Base-by-base conservation (phyloP, 345 rosid species). In the Fremontodendron californicum region DNA sequence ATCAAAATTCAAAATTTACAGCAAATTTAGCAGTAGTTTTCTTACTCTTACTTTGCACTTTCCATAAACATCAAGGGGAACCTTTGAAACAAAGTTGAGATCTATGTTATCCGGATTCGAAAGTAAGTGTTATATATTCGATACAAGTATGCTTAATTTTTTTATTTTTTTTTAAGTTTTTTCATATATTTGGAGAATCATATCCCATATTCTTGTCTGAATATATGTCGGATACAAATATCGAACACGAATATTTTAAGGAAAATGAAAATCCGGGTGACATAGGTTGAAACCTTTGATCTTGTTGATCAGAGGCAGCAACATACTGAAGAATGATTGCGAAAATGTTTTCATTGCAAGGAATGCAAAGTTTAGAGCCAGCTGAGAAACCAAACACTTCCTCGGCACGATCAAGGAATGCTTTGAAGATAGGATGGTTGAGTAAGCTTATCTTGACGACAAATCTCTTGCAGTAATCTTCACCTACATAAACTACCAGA, bases 341-440 rank as follows among this genome's bases (percentile, higher is more conserved):
- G 71, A 86, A 86, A 8, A 68, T 61, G 69, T 40, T 69, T 54
- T 80, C 85, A 18, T 57, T 69, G 75, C 85, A 86, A 6, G 85
- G 89, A 77, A 86, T 84, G 65, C 76, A 54, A 0, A 84, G 77
- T 25, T 82, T 80, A 35, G 85, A 76, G 3, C 51, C 78, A 1
- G 62, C 8, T 9, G 81, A 13, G 70, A 80, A 86, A 27, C 77
- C 78, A 23, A 73, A 80, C 62, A 79, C 85, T 57, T 84, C 81
- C 49, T 78, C 85, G 1, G 87, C 83, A 1, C 62, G 80, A 76
- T 83, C 84, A 54, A 87, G 88, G 52, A 87, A 37, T 18, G 78
- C 71, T 54, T 25, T 75, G 68, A 87, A 78, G 54, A 82, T 80
- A 25, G 87, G 87, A 74, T 85, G 84, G 19, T 79, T 19, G 4